phyloP scores from a whole-genome alignment of 208 protist species.

The Trypanosoma avium region DNA sequence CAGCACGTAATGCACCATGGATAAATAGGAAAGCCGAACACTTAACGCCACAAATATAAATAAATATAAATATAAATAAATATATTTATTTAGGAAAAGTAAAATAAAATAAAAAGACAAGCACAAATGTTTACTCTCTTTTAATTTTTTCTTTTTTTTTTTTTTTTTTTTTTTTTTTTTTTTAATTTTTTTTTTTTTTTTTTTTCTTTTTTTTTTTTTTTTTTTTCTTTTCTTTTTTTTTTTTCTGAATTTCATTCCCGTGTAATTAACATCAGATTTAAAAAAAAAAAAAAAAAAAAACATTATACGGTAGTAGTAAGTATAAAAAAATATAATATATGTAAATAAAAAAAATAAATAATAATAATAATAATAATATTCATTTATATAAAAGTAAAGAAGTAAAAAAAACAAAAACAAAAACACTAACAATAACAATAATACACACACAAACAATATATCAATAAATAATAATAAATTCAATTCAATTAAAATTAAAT shows the following conservation, averaged over 20 bases:
- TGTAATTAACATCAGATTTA: background rate
- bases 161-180: slow-evolving; percentile 9
- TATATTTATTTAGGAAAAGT: slow-evolving; percentile 1
- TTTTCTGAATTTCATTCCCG: slow-evolving; percentile 9
- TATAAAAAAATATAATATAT: too few species aligned
- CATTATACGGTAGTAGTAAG: background rate
- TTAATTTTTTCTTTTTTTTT: background rate
- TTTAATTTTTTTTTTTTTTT: background rate
- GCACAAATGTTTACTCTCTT: background rate
- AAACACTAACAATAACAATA: too few species aligned
- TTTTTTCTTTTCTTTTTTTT: slow-evolving; percentile 13
- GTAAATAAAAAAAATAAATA: too few species aligned
- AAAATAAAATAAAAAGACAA: background rate
- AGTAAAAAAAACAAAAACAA: background rate
- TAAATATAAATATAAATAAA: too few species aligned
- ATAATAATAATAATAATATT: too few species aligned
- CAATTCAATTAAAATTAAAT: background rate
- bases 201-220: background rate
- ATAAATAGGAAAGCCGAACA: too few species aligned
- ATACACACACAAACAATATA: too few species aligned
- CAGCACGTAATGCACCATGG: too few species aligned
- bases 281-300: background rate
- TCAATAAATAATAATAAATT: background rate
- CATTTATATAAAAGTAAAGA: too few species aligned
- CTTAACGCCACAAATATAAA: too few species aligned